Evolutionary conservation across 2,329 filamentous ascomycete species (phyloP), one percentile per base, ranked within the genome.

Genomic region (Fusarium metavorans): DNA sequence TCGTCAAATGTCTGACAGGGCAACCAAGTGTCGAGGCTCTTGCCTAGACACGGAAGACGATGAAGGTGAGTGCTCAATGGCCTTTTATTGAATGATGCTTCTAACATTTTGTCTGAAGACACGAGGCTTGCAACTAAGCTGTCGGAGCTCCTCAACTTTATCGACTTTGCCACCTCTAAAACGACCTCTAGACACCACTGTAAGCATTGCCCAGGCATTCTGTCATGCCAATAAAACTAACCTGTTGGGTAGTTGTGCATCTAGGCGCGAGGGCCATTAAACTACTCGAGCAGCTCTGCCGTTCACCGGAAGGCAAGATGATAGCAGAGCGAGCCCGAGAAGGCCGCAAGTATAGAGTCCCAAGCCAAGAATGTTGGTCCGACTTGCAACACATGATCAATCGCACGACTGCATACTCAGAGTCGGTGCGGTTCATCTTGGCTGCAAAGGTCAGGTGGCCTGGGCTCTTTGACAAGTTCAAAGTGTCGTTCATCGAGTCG

Each of bases 401-500:
- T 18, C 73, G 78, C 2, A 69, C 75, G 0, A 30, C 65, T 1
- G 74, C 78, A 3, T 79, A 78, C 63, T 54, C 54, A 1, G 48
- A 70, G 6, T 74, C 76, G 2, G 65, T 68, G 1, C 56, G 65
- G 11, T 72, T 71, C 48, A 68, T 79, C 0, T 41, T 77, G 1
- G 25, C 59, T 8, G 77, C 77, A 8, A 67, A 66, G 3, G 34
- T 43, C 0, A 67, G 61, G 14, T 82, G 81, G 75, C 80, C 79
- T 0, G 35, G 45, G 7, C 72, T 82, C 3, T 82, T 83, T 8
- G 43, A 73, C 23, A 70, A 77, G n/a, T 79, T 81, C 25, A 57
- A 75, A 8, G 64, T 83, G 3, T 72, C 64, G 0, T 67, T 56
- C 13, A 32, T 81, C 3, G 67, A 74, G 1, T 83, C 81, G 0